A percentile compares a stretch with the other conserved stretches of the same genome.
phyloP scores from a whole-genome alignment of 495 filamentous ascomycete species.

The Aspergillus cavernicola region DNA sequence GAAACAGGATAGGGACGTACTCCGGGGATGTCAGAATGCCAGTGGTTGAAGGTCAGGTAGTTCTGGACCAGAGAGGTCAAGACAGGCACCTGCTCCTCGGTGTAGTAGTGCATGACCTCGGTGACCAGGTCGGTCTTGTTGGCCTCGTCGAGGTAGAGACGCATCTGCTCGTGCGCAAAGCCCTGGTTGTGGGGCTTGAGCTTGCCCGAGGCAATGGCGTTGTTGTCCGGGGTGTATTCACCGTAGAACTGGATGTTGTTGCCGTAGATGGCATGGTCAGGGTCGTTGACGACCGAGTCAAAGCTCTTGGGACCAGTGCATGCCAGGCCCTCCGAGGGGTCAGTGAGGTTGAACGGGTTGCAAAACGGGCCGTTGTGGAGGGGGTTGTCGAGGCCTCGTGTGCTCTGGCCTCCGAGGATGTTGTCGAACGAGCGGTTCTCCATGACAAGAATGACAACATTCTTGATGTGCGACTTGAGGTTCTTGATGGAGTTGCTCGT shows the following conservation, averaged over 20 bases:
- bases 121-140: conserved; percentile 34
- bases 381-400: conserved; percentile 38
- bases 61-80: conserved; percentile 46
- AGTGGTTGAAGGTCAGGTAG: conserved; percentile 50
- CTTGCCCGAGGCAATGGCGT: conserved; percentile 30
- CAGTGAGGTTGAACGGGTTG: conserved; percentile 40
- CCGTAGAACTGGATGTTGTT: conserved; percentile 52
- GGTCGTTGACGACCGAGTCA: conserved; percentile 46
- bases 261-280: conserved; percentile 47
- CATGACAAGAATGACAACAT: conserved; percentile 43
- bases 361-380: conserved; percentile 44
- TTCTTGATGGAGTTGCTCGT: conserved; percentile 25
- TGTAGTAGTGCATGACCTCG: conserved; percentile 52
- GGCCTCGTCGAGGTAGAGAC: conserved; percentile 27
- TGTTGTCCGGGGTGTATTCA: conserved; percentile 39
- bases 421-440: conserved; percentile 49
- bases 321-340: conserved; percentile 31
- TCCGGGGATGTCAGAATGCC: conserved; percentile 48
- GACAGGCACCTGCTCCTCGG: conserved; percentile 45
- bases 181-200: conserved; percentile 35
- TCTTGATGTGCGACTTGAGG: conserved; percentile 43
- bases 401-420: conserved; percentile 38
- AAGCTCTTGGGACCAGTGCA: conserved; percentile 41
- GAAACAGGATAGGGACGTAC: conserved; percentile 22
- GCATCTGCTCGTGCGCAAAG: conserved; percentile 48